Conservation (phyloP, 805 yeast genomes). For the Sungouiozyma ichnusensis region DNA sequence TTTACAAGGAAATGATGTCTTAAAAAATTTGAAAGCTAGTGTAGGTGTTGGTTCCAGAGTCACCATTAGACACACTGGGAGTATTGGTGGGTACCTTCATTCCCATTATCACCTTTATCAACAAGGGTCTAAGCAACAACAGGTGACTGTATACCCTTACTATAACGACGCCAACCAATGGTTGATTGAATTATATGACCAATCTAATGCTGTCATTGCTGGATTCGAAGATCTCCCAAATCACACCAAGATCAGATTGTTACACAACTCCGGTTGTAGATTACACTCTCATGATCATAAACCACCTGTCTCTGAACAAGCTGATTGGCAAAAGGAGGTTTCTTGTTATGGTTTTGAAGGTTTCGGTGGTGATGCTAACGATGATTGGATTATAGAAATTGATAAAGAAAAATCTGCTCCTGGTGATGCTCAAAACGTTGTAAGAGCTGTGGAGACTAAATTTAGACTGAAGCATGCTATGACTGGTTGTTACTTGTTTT, state of each 20-base stretch:
- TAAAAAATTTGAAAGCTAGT: slow-evolving; percentile 45
- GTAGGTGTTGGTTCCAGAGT: slow-evolving; percentile 68
- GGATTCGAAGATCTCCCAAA: slow-evolving; percentile 53
- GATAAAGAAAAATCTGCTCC: slow-evolving; percentile 42
- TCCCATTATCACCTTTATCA: slow-evolving; percentile 63
- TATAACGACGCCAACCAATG: slow-evolving; percentile 64
- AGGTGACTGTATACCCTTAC: slow-evolving; percentile 71
- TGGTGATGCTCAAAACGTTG: slow-evolving; percentile 42
- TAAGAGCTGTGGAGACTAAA: slow-evolving; percentile 58
- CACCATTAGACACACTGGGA: slow-evolving; percentile 56
- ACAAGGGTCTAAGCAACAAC: slow-evolving; percentile 79
- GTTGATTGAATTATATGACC: slow-evolving; percentile 60
- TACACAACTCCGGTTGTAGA: slow-evolving; percentile 53
- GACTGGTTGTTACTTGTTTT: slow-evolving; percentile 68
- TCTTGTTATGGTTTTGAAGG: slow-evolving; percentile 70
- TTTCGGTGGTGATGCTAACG: slow-evolving; percentile 75
- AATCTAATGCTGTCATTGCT: slow-evolving; percentile 41
- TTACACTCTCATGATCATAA: slow-evolving; percentile 82
- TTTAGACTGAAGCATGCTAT: slow-evolving; percentile 71
- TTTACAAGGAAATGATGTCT: slow-evolving; percentile 50
- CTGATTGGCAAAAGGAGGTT: slow-evolving; percentile 79
- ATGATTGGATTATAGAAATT: slow-evolving; percentile 71
- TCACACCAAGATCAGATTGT: slow-evolving; percentile 62
- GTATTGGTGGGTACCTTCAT: slow-evolving; percentile 74
- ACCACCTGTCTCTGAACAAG: slow-evolving; percentile 59